Evolutionary conservation across 805 yeast genomes (phyloP).

Genomic region (Wickerhamiella nectarea): DNA sequence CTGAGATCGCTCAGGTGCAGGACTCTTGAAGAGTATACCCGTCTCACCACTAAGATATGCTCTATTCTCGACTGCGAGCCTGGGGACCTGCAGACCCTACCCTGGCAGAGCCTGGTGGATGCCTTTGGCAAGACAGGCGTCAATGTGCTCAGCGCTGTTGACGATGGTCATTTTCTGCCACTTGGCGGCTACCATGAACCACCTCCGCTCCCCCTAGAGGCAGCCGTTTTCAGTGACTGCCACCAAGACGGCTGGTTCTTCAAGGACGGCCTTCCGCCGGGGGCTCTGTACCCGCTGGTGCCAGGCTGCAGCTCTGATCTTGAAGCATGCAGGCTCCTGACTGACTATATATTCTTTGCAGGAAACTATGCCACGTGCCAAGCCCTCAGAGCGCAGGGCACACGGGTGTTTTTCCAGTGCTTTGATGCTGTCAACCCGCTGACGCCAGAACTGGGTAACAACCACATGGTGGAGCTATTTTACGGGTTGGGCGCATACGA

Average conservation of each 20-base stretch:
- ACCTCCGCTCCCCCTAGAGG: neutral
- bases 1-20: neutral
- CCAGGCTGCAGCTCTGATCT: constrained; percentile 3
- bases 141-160: constrained; percentile 19
- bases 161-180: constrained; percentile 21
- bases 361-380: constrained; percentile 14
- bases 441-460: constrained; percentile 19
- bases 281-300: neutral
- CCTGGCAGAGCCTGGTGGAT: constrained; percentile 19
- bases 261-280: constrained; percentile 10
- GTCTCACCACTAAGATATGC: constrained; percentile 12
- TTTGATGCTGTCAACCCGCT: constrained; percentile 25
- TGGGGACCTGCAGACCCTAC: constrained; percentile 16
- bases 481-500: constrained; percentile 22
- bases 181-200: constrained; percentile 11
- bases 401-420: constrained; percentile 20
- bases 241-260: constrained; percentile 21
- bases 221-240: constrained; percentile 22
- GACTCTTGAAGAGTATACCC: constrained; percentile 16
- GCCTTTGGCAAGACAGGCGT: constrained; percentile 20
- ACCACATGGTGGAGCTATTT: constrained; percentile 27
- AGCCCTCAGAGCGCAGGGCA: constrained; percentile 5
- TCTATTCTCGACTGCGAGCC: constrained; percentile 12
- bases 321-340: constrained; percentile 13
- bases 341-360: constrained; percentile 13